Percentiles rank a stretch among this genome's conserved stretches.
Conservation (phyloP, 2,329 filamentous ascomycete species). For the Fusarium odoratissimum region DNA sequence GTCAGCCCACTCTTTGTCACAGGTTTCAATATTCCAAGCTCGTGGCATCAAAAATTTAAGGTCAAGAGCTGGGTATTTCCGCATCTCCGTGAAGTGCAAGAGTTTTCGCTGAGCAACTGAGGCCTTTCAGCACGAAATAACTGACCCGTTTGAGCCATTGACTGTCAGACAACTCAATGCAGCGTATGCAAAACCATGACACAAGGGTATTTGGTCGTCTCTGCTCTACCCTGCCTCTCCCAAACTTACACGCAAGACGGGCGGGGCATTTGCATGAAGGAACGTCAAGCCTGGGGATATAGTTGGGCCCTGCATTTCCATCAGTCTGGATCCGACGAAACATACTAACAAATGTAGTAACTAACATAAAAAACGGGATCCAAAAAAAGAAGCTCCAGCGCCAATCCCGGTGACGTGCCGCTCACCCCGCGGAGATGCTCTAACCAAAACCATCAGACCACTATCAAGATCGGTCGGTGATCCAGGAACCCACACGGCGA, state of each 20-base stretch:
- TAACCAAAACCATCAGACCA: constrained; percentile 41
- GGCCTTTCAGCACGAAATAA: background rate
- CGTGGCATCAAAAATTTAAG: constrained; percentile 27
- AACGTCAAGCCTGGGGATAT: background rate
- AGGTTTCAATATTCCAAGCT: constrained; percentile 22
- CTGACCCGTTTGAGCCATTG: background rate
- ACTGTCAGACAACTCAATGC: constrained; percentile 5
- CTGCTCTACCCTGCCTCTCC: background rate
- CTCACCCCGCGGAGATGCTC: constrained; percentile 43
- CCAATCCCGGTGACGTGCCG: background rate
- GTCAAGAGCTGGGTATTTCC: constrained; percentile 37
- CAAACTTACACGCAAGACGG: constrained; percentile 8
- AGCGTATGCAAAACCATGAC: background rate
- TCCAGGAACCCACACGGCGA: constrained; percentile 31
- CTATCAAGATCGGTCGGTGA: constrained; percentile 29
- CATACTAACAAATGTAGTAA: constrained; percentile 8
- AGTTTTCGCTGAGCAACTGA: background rate
- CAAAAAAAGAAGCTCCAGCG: constrained; percentile 16
- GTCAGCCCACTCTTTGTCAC: constrained; percentile 46
- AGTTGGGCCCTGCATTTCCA: constrained; percentile 17
- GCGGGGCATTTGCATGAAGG: constrained; percentile 3
- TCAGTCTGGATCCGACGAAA: constrained; percentile 12
- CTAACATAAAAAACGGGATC: background rate
- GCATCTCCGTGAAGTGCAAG: constrained; percentile 39
- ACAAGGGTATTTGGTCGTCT: background rate